Evolutionary conservation across 345 rosid genomes (phyloP).

Genomic region (Linum trigynum): DNA sequence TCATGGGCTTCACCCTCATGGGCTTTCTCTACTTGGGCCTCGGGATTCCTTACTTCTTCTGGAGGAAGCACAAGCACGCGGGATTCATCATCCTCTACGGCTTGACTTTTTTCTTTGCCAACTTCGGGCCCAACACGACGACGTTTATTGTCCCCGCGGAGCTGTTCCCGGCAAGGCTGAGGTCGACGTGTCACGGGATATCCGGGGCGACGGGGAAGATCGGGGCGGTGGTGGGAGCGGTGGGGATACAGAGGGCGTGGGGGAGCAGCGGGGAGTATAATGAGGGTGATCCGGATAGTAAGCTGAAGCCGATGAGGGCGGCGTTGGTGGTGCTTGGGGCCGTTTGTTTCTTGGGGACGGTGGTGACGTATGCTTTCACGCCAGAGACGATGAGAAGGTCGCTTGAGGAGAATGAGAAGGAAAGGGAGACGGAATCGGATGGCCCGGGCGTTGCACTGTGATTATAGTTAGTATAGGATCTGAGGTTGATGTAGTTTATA

Average conservation of each 20-base stretch:
- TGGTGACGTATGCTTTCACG: constrained; percentile 38
- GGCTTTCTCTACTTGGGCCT: constrained; percentile 41
- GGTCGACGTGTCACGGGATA: constrained; percentile 77
- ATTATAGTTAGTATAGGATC: not conserved
- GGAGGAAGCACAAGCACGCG: constrained; percentile 14
- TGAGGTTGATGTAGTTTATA: not conserved
- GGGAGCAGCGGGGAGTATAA: not conserved
- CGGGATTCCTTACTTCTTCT: constrained; percentile 34
- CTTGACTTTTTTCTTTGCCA: constrained; percentile 61
- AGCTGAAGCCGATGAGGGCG: constrained; percentile 19
- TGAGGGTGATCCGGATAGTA: not conserved
- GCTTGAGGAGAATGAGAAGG: constrained; percentile 54
- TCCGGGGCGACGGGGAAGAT: constrained; percentile 64
- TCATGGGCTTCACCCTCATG: constrained; percentile 56
- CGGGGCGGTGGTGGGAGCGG: constrained; percentile 59
- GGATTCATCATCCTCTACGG: constrained; percentile 46
- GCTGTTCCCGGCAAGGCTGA: constrained; percentile 72
- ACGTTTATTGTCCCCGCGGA: constrained; percentile 76
- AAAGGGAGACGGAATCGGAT: constrained; percentile 23
- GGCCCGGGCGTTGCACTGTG: not conserved
- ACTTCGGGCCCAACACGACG: constrained; percentile 78
- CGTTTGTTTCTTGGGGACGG: constrained; percentile 47
- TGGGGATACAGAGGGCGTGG: constrained; percentile 52
- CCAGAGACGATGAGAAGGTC: constrained; percentile 66
- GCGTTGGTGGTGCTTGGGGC: constrained; percentile 38